Evolutionary conservation across 768 basidiomycete genomes (phyloP), one percentile per base, ranked within the genome.

Genomic region (Dioszegia crocea): DNA sequence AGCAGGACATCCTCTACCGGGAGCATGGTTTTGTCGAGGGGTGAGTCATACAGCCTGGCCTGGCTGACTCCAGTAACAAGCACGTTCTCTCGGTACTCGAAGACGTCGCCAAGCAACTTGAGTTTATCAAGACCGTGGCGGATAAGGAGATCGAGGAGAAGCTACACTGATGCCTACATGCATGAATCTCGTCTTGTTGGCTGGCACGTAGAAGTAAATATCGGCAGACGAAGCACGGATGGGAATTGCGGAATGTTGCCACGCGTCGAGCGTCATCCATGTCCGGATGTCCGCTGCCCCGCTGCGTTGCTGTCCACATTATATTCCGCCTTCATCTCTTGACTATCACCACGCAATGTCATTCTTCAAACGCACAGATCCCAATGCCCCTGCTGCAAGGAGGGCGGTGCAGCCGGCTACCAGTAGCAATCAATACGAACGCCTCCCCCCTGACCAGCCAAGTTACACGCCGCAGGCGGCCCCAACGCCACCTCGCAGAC

Each of bases 1-100:
- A 94, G 71, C 86, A 79, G 46, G 74, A 74, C 26, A 79, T 98
- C 3, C 83, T 84, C 33, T 99, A 93, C 69, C 87, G 88, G 39
- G 92, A 96, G 76, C 94, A 94, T 79, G 87, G 88, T 4, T 98
- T 93, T 70, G 76, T 91, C 0, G 79, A 86, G 39, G 94, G 92
- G 47, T 71, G 44, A 59, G 71, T 65, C 17, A 14, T 14, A 11
- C n/a, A 19, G 33, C 33, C 29, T 16, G 2, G 19, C n/a, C 12
- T n/a, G 3, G 26, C 43, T 53, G 43, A 39, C 21, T 8, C 3
- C 53, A 71, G 71, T 0, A 99, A 97, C 73, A 79, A 79, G 58
- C 85, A 91, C 59, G 92, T 99, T 1, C 66, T 90, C 27, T 81
- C 83, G n/a, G 88, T 92, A 4, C 81, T 99, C 46, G 82, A 80